phyloP scores from a whole-genome alignment of 1,284 basidiomycete genomes.

The Exobasidium cylindrosporum region DNA sequence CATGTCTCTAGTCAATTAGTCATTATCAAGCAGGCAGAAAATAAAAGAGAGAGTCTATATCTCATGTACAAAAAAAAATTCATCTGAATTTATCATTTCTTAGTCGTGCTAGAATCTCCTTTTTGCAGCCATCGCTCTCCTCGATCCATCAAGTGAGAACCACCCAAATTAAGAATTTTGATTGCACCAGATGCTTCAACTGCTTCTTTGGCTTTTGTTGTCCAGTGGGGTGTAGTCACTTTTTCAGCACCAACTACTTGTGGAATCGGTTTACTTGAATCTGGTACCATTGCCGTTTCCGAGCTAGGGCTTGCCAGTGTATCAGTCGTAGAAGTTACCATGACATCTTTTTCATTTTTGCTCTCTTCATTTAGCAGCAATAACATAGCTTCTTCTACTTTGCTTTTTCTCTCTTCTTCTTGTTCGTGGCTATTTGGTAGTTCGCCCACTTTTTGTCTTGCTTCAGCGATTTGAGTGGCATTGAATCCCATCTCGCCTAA shows the following conservation, averaged over 20 bases:
- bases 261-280: background rate
- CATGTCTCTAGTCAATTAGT: too few relatives aligned
- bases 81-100: background rate
- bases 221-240: slow-evolving; percentile 15
- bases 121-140: slow-evolving; percentile 7
- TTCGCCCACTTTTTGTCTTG: background rate
- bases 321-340: background rate
- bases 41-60: too few relatives aligned
- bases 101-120: background rate
- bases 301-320: background rate
- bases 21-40: too few relatives aligned
- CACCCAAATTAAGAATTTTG: background rate
- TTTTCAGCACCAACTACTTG: slow-evolving; percentile 7
- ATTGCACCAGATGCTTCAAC: slow-evolving; percentile 2
- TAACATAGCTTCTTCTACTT: background rate
- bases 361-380: background rate
- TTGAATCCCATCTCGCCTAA: slow-evolving; percentile 9
- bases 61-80: too few relatives aligned
- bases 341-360: background rate
- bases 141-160: background rate
- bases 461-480: background rate
- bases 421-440: background rate
- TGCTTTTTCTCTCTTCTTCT: background rate
- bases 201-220: background rate
- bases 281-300: background rate